Evolutionary conservation across 2,329 filamentous ascomycete genomes (phyloP), one percentile per base, ranked within the genome.

Genomic region (Epichloe festucae): DNA sequence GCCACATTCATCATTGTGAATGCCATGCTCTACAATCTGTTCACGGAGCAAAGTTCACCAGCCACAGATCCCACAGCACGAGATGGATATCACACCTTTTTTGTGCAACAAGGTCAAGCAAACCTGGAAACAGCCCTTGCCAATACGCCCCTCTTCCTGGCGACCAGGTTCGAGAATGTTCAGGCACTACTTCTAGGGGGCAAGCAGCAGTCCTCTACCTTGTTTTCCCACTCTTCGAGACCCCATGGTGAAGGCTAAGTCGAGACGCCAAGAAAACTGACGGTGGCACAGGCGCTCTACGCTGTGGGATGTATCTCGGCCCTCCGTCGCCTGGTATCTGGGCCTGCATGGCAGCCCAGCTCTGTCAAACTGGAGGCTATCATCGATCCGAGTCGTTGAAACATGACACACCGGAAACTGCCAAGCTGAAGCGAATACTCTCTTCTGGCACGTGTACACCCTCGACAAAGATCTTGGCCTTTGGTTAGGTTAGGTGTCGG

Each of bases 301-400:
- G 74, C 80, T 12, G 74, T 84, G 46, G 46, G 80, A 84, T 54
- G 71, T 76, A 14, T 81, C 79, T 3, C 77, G 79, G 40, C 78
- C 80, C 1, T 79, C 78, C 0, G 70, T 85, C 3, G 78, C 78
- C n/a, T 82, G 80, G 75, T 76, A 79, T n/a, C 67, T 85, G 17
- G 17, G 76, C 74, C 23, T 77, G 75, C 6, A 73, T 74, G 17
- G 81, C 81, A 0, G 75, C 76, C 12, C 73, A 77, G 49, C 69
- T 85, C 49, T 82, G 79, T 55, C 78, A 82, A 57, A 77, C 76
- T 0, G 73, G 83, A 4, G 81, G 81, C 3, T 82, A 79, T 54
- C 81, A 84, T 59, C 73, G 77, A 48, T 59, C 62, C 12, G 65
- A 64, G 40, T 62, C 59, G 3, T 60, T 66, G 35, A 63, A 63